Evolutionary conservation across 2,329 filamentous ascomycete species (phyloP).

Genomic region (Penicillium fuscoglaucum): DNA sequence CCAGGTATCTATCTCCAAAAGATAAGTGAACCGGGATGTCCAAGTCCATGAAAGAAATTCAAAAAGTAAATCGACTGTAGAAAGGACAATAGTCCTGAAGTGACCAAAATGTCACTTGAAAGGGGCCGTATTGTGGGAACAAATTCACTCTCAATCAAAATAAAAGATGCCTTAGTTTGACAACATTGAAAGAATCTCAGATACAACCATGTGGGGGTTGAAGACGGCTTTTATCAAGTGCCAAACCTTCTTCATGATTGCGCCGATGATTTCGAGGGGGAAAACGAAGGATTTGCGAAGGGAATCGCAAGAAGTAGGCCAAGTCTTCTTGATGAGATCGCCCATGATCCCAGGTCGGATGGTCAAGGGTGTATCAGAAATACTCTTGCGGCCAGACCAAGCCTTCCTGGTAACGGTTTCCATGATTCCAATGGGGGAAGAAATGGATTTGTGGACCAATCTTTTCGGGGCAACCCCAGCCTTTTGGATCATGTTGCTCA

Average conservation of each 20-base stretch:
- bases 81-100: neutral
- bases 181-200: neutral
- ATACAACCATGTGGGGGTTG: neutral
- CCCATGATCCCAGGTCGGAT: neutral
- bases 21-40: neutral
- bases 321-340: neutral
- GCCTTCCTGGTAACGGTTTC: neutral
- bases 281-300: neutral
- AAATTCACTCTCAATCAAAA: neutral
- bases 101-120: neutral
- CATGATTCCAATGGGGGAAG: neutral
- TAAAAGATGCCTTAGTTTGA: neutral
- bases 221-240: neutral
- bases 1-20: neutral
- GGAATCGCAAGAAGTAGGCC: neutral
- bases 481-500: neutral
- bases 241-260: neutral
- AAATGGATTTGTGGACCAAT: no score
- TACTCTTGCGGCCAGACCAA: neutral
- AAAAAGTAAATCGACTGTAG: neutral
- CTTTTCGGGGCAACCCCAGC: no score
- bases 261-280: neutral
- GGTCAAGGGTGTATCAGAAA: neutral
- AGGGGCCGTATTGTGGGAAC: neutral
- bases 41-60: neutral